Evolutionary conservation across 495 filamentous ascomycete species (phyloP), one percentile per base, ranked within the genome.

Genomic region (Acidiella bohemica): DNA sequence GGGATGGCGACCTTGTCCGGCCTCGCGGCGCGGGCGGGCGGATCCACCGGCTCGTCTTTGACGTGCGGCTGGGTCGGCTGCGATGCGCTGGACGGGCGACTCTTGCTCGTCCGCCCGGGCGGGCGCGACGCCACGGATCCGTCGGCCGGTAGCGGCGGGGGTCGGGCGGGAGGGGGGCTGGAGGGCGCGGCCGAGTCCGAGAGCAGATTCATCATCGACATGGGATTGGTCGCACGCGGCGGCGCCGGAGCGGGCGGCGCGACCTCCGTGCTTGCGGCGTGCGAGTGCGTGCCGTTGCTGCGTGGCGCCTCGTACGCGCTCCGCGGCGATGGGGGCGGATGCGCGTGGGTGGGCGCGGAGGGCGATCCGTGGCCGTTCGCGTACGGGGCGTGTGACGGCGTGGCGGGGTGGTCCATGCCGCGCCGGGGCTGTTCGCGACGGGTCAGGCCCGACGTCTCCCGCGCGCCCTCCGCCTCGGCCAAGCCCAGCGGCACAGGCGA

Each of bases 241-340:
- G 42, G 41, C 14, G 41, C 23, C 18, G 30, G 40, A 17, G 27
- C 5, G 7, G 44, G 44, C 20, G 31, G 3, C 21, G 37, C 27
- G n/a, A 14, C 28, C 18, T 39, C 40, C 16, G 5, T 9, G 18
- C 24, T 36, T 11, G 23, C 14, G 2, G 30, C 16, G 27, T 32
- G 46, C 9, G 40, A 21, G 25, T 24, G 28, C 13, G 23, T 32
- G 22, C 47, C 37, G 37, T 50, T 45, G 19, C 13, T 19, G 7
- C 42, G 41, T 5, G 21, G 12, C 19, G 36, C 27, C 18, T 49
- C 40, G 20, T 28, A 28, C 4, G 71, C 63, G 50, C 56, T 59
- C 1, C 70, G 66, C 46, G 70, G 67, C 2, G 20, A 14, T 4
- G 67, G 50, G 24, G 66, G 56, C 20, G 74, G 49, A 33, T 52